These are phyloP conservation scores for Waltergamsia citrina DNA, from an alignment of 2,329 filamentous ascomycete species.

Conservation along the genomic window DNA sequence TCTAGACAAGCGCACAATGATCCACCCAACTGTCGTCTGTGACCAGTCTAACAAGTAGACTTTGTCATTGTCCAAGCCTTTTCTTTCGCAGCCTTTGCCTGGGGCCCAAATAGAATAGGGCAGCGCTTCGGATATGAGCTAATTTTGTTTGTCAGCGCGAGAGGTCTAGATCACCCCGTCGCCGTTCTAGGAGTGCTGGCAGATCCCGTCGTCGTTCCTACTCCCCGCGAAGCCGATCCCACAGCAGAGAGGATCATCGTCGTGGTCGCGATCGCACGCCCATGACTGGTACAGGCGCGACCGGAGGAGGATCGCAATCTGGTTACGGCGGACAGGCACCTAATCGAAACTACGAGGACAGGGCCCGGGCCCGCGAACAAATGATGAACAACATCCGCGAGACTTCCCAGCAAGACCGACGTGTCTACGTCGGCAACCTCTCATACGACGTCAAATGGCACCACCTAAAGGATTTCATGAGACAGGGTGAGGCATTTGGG, in stretches of 20 bases:
- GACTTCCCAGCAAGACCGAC: conserved; percentile 94
- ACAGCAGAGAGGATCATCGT: conserved; percentile 67
- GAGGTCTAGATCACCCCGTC: conserved; percentile 70
- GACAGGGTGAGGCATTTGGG: conserved; percentile 67
- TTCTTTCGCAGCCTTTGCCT: too few relatives aligned
- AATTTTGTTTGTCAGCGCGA: conserved; percentile 59
- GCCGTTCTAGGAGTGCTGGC: conserved; percentile 77
- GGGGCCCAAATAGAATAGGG: too few relatives aligned
- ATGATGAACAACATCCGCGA: conserved; percentile 96
- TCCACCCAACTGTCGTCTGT: neutral
- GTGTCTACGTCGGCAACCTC: conserved; percentile 98
- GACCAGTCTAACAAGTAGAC: too few relatives aligned
- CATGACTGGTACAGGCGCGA: conserved; percentile 67
- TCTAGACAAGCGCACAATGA: neutral
- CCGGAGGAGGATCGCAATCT: conserved; percentile 60
- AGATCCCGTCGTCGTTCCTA: conserved; percentile 66
- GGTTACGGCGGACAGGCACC: conserved; percentile 50
- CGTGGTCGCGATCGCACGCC: conserved; percentile 70
- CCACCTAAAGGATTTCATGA: conserved; percentile 99
- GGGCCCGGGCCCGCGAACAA: conserved; percentile 74
- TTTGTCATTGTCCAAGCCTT: too few relatives aligned
- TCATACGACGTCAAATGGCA: conserved; percentile 99
- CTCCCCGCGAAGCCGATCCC: conserved; percentile 68
- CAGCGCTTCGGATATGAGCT: conserved; percentile 6
- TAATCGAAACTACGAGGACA: conserved; percentile 76